Base-by-base conservation (phyloP, 495 filamentous ascomycete genomes). In the Mytilinidion resinicola region DNA sequence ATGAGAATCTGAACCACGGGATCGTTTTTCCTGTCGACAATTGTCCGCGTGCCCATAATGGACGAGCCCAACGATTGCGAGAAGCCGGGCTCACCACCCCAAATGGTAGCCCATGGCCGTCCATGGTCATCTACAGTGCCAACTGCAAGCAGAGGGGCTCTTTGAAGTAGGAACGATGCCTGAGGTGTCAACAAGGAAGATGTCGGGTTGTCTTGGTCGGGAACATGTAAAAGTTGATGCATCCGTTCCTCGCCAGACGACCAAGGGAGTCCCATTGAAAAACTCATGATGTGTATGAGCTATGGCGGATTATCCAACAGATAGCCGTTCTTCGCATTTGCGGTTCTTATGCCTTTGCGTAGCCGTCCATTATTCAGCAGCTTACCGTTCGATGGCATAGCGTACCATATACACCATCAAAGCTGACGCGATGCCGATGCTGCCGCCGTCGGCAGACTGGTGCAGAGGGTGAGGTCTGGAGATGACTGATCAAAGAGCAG, bases 101-200 rank as follows among this genome's bases (percentile, higher is more conserved):
- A 87, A 6, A 91, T 46, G 0, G 85, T 84, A 36, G 84, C 86
- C 88, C 87, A 91, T 15, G 87, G 87, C 33, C 80, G 72, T 6
- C 79, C 80, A 37, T 83, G 51, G 3, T 67, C 62, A 63, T 91
- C 89, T 2, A 90, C 59, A 0, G 86, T 76, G 0, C 86, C 89
- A n/a, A 91, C 67, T 1, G 86, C 87, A 4, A 91, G 68, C 43
- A 91, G 73, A 0, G 87, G 84, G 3, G 82, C 83, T 4, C 60
- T 64, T 38, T 74, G 71, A 9, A 89, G 74, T 47, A 85, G 69
- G 51, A 76, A 74, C 9, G 69, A 78, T 9, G 81, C 81, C 21
- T 77, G 69, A 8, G 73, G 72, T 34, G 77, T 81, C 0, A 88
- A 71, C 55, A 77, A 78, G 3, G 75, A 71, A 14, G 76, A 71